phyloP scores from a whole-genome alignment of 306 rosid genomes.

The Cucurbita maxima region DNA sequence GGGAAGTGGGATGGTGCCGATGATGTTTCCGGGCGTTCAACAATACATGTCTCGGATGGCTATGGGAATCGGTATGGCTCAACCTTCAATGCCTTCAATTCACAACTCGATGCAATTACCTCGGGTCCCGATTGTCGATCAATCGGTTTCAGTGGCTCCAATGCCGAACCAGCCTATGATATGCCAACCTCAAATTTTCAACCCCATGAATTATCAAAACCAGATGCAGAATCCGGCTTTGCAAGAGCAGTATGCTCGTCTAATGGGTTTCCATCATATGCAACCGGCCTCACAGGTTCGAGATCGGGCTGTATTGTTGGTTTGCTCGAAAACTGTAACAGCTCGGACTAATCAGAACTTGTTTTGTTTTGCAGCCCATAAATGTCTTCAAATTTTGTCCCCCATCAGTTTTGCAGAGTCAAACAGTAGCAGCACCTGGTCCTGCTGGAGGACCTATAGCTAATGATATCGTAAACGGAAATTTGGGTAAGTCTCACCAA shows the following conservation, averaged over 20 bases:
- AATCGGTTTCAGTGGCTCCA: constrained; percentile 29
- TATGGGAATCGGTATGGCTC: constrained; percentile 38
- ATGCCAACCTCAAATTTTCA: constrained; percentile 40
- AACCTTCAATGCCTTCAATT: constrained; percentile 40
- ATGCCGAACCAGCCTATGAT: constrained; percentile 32
- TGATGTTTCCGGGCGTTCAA: constrained; percentile 71
- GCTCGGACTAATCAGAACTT: neutral
- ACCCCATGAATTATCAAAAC: constrained; percentile 41
- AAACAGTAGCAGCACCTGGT: constrained; percentile 27
- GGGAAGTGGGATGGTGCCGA: constrained; percentile 69
- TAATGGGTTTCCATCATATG: constrained; percentile 57
- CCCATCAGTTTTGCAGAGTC: constrained; percentile 31
- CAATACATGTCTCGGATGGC: constrained; percentile 48
- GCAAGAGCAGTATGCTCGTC: constrained; percentile 51
- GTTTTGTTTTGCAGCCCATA: constrained; percentile 31
- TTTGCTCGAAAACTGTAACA: neutral
- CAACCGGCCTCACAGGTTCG: constrained; percentile 57
- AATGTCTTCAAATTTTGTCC: constrained; percentile 44
- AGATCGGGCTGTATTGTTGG: neutral
- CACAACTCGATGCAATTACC: constrained; percentile 42
- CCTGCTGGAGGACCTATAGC: constrained; percentile 23
- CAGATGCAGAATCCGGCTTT: constrained; percentile 49
- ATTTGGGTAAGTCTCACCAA: constrained; percentile 19
- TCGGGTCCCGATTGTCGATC: constrained; percentile 30
- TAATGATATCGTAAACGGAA: constrained; percentile 25